Base-by-base conservation (phyloP, 1,284 basidiomycete species). In the Ganoderma sinense region DNA sequence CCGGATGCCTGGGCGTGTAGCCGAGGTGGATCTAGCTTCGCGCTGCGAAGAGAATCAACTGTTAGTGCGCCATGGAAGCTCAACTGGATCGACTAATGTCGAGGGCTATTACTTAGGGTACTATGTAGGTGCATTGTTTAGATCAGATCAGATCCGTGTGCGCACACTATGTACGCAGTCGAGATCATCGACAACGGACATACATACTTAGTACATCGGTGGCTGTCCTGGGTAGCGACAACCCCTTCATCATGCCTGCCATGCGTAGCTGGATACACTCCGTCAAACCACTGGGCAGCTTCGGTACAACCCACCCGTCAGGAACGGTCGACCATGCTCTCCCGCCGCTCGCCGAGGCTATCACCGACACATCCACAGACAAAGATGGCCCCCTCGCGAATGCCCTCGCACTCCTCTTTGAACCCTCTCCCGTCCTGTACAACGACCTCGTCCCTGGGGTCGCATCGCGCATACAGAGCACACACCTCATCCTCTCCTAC, bases 341-440 rank as follows among this genome's bases (percentile, higher is more conserved):
- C 53, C 83, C 85, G 43, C 70, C 81, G 18, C 78, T 87, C 62
- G 68, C 79, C 33, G 75, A 76, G 5, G 78, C 85, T 71, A 75
- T 82, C 29, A 65, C 74, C 26, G 72, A 73, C 67, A 65, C 68
- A 48, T 69, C 69, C 1, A 43, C 72, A 4, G 67, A 69, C 61
- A 26, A 65, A 16, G 56, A 70, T 62, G 72, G 73, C n/a, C 67
- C 83, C 69, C 82, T 88, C 48, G 81, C 84, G 2, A 72, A 73
- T 20, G 81, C 86, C 10, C 83, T 93, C 43, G 79, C 86, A 1
- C 78, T 85, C 45, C 86, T 95, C 68, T 93, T 95, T 75, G 94
- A 95, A 79, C 84, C 88, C 56, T 94, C 94, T 0, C 84, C 87
- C 20, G 84, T 89, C 70, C 86, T 95, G 48, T 76, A 80, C 68